phyloP scores from a whole-genome alignment of 305 asterid species.

The Vinca major region DNA sequence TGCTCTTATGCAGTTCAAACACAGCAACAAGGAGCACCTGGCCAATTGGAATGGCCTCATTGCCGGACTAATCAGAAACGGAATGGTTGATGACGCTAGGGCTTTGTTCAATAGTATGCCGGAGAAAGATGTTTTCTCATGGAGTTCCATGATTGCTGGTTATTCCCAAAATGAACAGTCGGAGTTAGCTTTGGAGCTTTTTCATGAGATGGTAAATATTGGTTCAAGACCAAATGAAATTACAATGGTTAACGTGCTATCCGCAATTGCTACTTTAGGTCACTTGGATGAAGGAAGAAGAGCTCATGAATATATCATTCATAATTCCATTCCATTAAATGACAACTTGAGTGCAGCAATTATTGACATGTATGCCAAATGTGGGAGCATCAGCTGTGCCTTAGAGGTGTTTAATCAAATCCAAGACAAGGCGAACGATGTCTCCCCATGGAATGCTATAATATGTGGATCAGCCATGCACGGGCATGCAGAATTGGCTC shows the following conservation, averaged over 20 bases:
- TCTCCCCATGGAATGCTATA: constrained; percentile 92
- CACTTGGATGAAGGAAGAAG: constrained; percentile 56
- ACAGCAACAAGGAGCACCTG: constrained; percentile 58
- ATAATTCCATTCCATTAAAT: constrained; percentile 41
- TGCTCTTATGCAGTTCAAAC: constrained; percentile 60
- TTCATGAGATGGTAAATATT: constrained; percentile 49
- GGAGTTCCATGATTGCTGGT: constrained; percentile 93
- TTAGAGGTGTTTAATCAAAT: constrained; percentile 47
- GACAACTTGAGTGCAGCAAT: constrained; percentile 72
- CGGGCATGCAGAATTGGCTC: constrained; percentile 55
- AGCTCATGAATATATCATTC: constrained; percentile 55
- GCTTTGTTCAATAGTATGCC: constrained; percentile 57
- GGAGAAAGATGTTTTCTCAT: constrained; percentile 71
- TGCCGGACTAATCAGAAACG: constrained; percentile 54
- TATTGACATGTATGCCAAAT: constrained; percentile 90
- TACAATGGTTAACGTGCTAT: constrained; percentile 80
- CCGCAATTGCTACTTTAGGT: constrained; percentile 63
- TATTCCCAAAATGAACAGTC: constrained; percentile 62
- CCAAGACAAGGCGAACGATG: constrained; percentile 33
- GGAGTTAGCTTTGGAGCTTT: constrained; percentile 49
- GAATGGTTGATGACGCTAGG: constrained; percentile 50
- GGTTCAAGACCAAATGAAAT: constrained; percentile 69
- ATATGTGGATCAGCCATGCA: constrained; percentile 91
- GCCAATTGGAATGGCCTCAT: constrained; percentile 83
- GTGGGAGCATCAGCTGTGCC: constrained; percentile 62